Evolutionary conservation across 2,329 filamentous ascomycete species (phyloP).

Genomic region (Pyrenophora seminiperda): DNA sequence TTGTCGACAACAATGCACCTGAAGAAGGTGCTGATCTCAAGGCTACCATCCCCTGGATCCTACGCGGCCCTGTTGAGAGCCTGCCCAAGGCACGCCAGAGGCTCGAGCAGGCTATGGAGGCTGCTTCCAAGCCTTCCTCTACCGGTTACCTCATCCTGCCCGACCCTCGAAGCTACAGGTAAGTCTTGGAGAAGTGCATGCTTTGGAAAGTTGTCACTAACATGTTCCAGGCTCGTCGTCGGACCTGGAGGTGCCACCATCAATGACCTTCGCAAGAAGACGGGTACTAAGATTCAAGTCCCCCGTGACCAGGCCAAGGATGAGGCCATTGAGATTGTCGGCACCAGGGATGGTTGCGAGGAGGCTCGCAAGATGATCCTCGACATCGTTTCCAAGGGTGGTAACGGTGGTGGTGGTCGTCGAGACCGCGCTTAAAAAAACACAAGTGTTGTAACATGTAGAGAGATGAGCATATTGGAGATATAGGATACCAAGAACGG

Average conservation of each 20-base stretch:
- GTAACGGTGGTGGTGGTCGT: constrained; percentile 35
- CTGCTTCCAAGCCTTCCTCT: constrained; percentile 70
- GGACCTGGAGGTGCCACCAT: constrained; percentile 89
- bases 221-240: constrained; percentile 70
- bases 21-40: constrained; percentile 58
- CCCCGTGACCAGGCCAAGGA: constrained; percentile 74
- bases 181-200: background rate
- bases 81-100: constrained; percentile 79
- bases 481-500: background rate
- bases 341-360: constrained; percentile 78
- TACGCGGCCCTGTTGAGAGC: constrained; percentile 77
- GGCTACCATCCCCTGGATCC: constrained; percentile 81
- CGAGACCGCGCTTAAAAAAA: constrained; percentile 19
- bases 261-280: constrained; percentile 89
- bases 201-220: constrained; percentile 8
- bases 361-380: constrained; percentile 88
- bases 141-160: constrained; percentile 89
- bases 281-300: constrained; percentile 91
- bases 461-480: background rate
- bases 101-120: constrained; percentile 73
- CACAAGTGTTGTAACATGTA: background rate
- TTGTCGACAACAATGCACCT: constrained; percentile 67
- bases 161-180: constrained; percentile 80
- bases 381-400: constrained; percentile 65
- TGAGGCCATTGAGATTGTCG: constrained; percentile 90